These are phyloP conservation scores for Aspergillus sp. DNA, from an alignment of 2,329 filamentous ascomycete genomes.

Conservation along the genomic window DNA sequence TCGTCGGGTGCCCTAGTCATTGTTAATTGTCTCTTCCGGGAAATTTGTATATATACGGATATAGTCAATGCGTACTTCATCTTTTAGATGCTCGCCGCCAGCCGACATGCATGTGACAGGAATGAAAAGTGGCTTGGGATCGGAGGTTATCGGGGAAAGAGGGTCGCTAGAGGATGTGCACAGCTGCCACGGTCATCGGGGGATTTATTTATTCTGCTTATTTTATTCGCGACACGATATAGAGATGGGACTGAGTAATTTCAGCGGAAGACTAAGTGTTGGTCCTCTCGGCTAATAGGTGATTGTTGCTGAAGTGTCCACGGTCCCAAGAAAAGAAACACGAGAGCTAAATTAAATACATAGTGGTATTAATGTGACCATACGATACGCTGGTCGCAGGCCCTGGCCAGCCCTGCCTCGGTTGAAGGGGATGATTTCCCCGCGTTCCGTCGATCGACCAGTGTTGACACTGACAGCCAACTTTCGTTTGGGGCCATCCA, in stretches of 20 bases:
- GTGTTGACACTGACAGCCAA: background rate
- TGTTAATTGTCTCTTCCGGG: background rate
- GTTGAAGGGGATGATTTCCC: background rate
- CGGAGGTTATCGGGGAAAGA: background rate
- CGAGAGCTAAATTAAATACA: background rate
- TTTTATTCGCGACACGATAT: background rate
- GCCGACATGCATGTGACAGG: slow-evolving; percentile 61
- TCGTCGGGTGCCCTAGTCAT: slow-evolving; percentile 59
- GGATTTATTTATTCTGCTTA: background rate
- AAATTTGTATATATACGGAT: background rate
- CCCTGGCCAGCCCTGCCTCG: background rate
- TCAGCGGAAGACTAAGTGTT: background rate
- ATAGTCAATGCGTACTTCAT: slow-evolving; percentile 55
- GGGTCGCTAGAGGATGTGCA: background rate
- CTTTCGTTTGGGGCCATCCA: background rate
- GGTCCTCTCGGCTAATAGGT: background rate
- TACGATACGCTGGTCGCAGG: background rate
- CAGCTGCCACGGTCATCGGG: slow-evolving; percentile 1
- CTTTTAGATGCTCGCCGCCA: slow-evolving; percentile 63
- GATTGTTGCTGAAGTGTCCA: background rate
- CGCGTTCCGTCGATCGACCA: background rate
- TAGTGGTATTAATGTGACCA: background rate
- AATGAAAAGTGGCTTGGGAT: background rate
- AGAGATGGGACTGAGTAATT: background rate
- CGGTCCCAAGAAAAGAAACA: background rate